Base-by-base conservation (phyloP, 2,329 filamentous ascomycete species). In the Fusarium sp. region DNA sequence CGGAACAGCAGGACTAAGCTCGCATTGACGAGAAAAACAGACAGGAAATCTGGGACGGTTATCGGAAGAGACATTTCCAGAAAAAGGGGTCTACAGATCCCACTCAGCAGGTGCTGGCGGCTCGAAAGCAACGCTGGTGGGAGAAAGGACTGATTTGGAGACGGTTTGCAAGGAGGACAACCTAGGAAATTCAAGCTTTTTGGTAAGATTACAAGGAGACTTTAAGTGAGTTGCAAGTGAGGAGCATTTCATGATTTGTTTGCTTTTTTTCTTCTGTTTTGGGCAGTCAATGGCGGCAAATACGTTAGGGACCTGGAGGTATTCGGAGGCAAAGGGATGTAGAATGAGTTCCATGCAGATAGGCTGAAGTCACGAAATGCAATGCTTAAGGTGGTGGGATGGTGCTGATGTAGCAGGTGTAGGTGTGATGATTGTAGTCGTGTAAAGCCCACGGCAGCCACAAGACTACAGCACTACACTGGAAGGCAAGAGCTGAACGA, bases 91-190 rank as follows among this genome's bases (percentile, higher is more conserved):
- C 1, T 10, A 48, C 21, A 16, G 14, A 18, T 48, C 5, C 15
- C 5, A 23, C 10, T 14, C 21, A 18, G 21, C 21, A 33, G 27
- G 0, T 3, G 1, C 29, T 49, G 15, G 2, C 0, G 0, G 21
- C 10, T 18, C 4, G 1, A 18, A 49, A 33, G 3, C 15, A n/a
- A 14, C 46, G 29, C 29, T 49, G 46, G 46, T 49, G 29, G 29
- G 3, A 14, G 21, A 49, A 49, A 33, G 7, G 46, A 7, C 3
- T 2, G 8, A 10, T 14, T 12, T 33, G 46, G 46, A 33, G 21
- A 10, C 29, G 15, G 1, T 18, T 49, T 23, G 10, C 0, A 33
- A n/a, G 1, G 15, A n/a, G 15, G 5, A 4, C 6, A 21, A 46
- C 19, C 19, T 46, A 46, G 9, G 9, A 7, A 46, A 7, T 1